Percentiles rank a stretch among this genome's conserved stretches.
Conservation (phyloP, 2,329 filamentous ascomycete genomes). For the Clarireedia homoeocarpa region DNA sequence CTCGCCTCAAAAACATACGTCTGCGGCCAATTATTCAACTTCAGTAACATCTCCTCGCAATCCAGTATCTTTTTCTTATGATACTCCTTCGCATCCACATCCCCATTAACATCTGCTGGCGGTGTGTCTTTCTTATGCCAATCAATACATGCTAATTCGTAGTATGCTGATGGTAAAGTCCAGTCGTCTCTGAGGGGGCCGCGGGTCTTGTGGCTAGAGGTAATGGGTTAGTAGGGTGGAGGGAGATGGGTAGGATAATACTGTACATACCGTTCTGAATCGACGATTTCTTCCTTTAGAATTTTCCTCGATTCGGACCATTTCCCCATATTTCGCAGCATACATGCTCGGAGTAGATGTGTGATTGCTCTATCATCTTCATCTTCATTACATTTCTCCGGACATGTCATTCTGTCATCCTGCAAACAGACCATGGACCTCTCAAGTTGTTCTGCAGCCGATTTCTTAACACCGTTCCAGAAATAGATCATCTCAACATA, state of each 20-base stretch:
- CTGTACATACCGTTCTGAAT: conserved; percentile 51
- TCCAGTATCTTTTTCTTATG: conserved; percentile 44
- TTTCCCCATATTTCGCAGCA: conserved; percentile 55
- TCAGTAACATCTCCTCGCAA: conserved; percentile 57
- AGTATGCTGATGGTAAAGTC: conserved; percentile 65
- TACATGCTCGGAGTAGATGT: conserved; percentile 56
- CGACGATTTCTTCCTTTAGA: conserved; percentile 55
- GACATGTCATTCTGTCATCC: conserved; percentile 50
- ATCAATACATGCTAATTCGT: conserved; percentile 75
- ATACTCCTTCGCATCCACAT: conserved; percentile 53
- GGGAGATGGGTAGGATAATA: conserved; percentile 8
- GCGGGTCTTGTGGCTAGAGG: conserved; percentile 43
- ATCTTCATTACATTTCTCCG: conserved; percentile 42
- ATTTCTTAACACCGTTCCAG: conserved; percentile 84
- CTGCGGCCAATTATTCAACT: conserved; percentile 65
- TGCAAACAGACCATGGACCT: conserved; percentile 53
- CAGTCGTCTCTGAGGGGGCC: conserved; percentile 61
- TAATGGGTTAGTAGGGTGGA: neutral
- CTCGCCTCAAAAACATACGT: conserved; percentile 64
- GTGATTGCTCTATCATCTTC: conserved; percentile 56
- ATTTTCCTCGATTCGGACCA: conserved; percentile 57
- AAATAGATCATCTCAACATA: conserved; percentile 88
- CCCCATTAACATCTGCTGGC: conserved; percentile 25
- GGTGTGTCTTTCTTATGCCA: conserved; percentile 57
- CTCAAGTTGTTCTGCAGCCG: conserved; percentile 58